These are phyloP conservation scores for Pythium rishiriense DNA, from an alignment of 352 stramenopile genomes.

Conservation along the genomic window DNA sequence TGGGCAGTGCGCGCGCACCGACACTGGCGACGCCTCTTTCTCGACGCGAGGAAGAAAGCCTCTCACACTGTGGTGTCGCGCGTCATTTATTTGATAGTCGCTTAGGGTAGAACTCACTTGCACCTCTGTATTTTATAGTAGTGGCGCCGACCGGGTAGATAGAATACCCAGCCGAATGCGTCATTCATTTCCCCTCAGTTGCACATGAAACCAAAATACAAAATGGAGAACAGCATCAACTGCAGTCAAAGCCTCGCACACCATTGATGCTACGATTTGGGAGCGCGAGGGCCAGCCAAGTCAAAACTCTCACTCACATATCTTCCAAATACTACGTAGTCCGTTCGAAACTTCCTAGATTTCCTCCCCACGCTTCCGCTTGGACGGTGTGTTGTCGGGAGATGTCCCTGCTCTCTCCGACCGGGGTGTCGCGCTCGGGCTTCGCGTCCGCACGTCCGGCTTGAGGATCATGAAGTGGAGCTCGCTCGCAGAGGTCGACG, in stretches of 20 bases:
- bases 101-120: constrained; percentile 21
- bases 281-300: too few species aligned
- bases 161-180: constrained; percentile 15
- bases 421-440: background rate
- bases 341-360: constrained; percentile 1
- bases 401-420: background rate
- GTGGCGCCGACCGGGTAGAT: constrained; percentile 17
- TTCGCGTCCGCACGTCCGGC: constrained; percentile 36
- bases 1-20: too few species aligned
- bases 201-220: constrained; percentile 11
- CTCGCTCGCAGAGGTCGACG: constrained; percentile 72
- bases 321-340: too few species aligned
- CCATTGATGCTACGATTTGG: background rate
- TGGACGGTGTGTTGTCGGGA: background rate
- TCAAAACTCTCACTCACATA: too few species aligned
- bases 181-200: background rate
- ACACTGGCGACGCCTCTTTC: too few species aligned
- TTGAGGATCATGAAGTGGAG: constrained; percentile 97
- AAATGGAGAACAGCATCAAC: constrained; percentile 10
- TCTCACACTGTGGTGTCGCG: too few species aligned
- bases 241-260: background rate
- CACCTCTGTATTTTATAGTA: constrained; percentile 28
- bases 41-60: too few species aligned
- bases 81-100: constrained; percentile 21
- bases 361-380: constrained; percentile 13